phyloP scores from a whole-genome alignment of 345 rosid species.

The Anastatica hierochuntica region DNA sequence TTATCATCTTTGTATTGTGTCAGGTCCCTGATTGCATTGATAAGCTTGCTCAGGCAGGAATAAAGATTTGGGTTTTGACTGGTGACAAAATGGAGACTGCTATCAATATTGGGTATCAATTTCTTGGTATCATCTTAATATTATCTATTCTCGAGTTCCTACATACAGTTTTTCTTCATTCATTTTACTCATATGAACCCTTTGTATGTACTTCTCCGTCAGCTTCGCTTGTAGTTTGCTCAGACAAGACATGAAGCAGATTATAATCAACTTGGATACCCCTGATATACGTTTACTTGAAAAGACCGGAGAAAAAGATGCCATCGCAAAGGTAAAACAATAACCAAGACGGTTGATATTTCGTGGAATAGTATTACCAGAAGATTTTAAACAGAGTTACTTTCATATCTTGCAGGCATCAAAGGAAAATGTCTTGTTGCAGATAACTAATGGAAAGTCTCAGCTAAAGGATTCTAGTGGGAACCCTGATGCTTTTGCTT shows the following conservation, averaged over 20 bases:
- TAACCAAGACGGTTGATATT: too few relatives aligned
- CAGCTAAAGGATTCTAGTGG: conserved; percentile 42
- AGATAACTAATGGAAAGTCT: conserved; percentile 55
- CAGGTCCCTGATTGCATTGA: conserved; percentile 97
- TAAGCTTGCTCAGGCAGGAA: conserved; percentile 99
- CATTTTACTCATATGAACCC: too few relatives aligned
- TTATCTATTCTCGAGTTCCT: not conserved
- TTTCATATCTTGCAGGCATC: conserved; percentile 46
- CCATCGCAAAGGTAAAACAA: conserved; percentile 39
- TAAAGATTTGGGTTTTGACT: too few relatives aligned
- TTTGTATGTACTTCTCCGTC: conserved; percentile 28
- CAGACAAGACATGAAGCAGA: conserved; percentile 93
- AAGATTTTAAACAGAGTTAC: too few relatives aligned
- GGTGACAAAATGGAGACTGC: conserved; percentile 99
- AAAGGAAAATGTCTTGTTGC: conserved; percentile 46
- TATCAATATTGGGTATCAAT: conserved; percentile 94
- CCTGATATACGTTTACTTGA: conserved; percentile 64
- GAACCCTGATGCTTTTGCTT: conserved; percentile 53
- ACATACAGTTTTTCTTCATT: not conserved
- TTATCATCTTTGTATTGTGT: not conserved
- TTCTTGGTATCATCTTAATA: not conserved
- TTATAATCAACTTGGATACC: conserved; percentile 62
- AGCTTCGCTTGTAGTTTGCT: conserved; percentile 94
- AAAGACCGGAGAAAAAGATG: conserved; percentile 56
- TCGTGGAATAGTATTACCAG: too few relatives aligned